These are phyloP conservation scores for Rhytidiadelphus loreus DNA, from an alignment of 225 moss, liverwort and hornwort species.

Conservation along the genomic window DNA sequence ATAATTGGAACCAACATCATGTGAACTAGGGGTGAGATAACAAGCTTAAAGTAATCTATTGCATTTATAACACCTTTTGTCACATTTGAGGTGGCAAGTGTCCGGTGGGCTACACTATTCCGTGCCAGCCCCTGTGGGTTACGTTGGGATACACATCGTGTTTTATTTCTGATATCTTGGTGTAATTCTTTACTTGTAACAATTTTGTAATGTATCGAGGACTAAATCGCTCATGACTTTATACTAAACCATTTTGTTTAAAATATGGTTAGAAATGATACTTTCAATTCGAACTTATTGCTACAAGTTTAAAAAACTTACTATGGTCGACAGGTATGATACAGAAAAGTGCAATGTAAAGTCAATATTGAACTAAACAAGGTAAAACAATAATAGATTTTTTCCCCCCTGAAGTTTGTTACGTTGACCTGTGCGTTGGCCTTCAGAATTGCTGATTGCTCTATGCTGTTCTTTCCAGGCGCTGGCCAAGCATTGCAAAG, in stretches of 20 bases:
- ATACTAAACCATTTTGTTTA: not conserved
- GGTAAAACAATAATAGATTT: not conserved
- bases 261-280: not conserved
- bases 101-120: not conserved
- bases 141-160: not conserved
- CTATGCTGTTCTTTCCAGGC: constrained; percentile 27
- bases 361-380: not conserved
- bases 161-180: not conserved
- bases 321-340: not conserved
- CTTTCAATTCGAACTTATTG: too few species aligned
- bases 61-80: not conserved
- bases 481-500: constrained; percentile 60
- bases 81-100: not conserved
- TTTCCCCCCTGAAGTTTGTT: not conserved
- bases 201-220: not conserved
- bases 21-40: not conserved
- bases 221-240: not conserved
- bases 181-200: not conserved
- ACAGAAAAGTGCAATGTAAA: not conserved
- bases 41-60: not conserved
- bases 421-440: not conserved
- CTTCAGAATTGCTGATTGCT: not conserved
- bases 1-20: not conserved
- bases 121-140: not conserved
- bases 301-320: not conserved